phyloP scores from a whole-genome alignment of 2,329 filamentous ascomycete species.

The Metarhizium brunneum region DNA sequence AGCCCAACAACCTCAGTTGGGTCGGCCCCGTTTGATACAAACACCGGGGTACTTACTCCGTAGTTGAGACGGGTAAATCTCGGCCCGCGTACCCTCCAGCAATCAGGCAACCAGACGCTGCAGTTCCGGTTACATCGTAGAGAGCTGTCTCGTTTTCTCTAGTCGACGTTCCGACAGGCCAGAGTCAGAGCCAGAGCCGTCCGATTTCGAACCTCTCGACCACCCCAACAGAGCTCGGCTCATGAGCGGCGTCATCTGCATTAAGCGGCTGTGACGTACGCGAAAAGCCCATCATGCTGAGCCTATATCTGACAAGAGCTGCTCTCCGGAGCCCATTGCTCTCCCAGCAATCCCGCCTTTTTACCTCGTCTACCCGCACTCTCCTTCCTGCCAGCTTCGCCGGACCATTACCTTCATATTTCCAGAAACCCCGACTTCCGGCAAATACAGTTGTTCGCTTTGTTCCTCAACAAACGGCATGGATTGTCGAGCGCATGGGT shows the following conservation, averaged over 20 bases:
- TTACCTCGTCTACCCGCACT: conserved; percentile 21
- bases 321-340: conserved; percentile 7
- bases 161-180: not conserved
- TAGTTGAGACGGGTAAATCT: conserved; percentile 6
- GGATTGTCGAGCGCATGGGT: conserved; percentile 99
- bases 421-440: conserved; percentile 64
- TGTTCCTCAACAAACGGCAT: conserved; percentile 98
- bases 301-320: conserved; percentile 6
- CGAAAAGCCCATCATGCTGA: conserved; percentile 5
- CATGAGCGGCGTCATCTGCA: conserved; percentile 7
- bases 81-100: not conserved
- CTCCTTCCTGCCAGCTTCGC: conserved; percentile 23
- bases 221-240: not conserved
- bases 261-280: conserved; percentile 8
- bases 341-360: conserved; percentile 13
- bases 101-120: too few species aligned
- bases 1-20: too few species aligned
- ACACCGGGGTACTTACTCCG: too few species aligned
- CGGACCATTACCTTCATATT: conserved; percentile 57
- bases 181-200: not conserved
- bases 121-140: too few species aligned
- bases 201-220: not conserved
- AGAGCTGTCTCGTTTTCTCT: not conserved
- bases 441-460: conserved; percentile 94
- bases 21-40: too few species aligned